A percentile compares a stretch with the other conserved stretches of the same genome.
These are phyloP conservation scores for Metschnikowia drakensbergensis DNA, from an alignment of 805 yeast genomes.

Conservation along the genomic window DNA sequence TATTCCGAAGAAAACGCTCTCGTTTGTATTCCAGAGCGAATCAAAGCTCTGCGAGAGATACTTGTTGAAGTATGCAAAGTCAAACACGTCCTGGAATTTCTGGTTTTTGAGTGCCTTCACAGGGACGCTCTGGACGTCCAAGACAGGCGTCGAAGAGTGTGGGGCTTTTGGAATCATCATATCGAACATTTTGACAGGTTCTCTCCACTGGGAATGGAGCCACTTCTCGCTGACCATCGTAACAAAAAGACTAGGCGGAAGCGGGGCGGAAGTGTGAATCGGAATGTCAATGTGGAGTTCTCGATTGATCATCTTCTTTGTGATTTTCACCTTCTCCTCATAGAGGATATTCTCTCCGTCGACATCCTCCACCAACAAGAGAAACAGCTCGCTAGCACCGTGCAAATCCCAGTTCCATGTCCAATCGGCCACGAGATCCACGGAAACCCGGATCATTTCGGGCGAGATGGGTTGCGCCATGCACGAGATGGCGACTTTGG, in stretches of 20 bases:
- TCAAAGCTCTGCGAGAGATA: conserved; percentile 72
- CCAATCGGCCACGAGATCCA: conserved; percentile 72
- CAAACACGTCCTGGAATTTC: conserved; percentile 46
- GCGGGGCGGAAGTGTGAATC: conserved; percentile 41
- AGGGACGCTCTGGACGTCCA: conserved; percentile 50
- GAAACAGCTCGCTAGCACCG: conserved; percentile 61
- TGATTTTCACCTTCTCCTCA: conserved; percentile 51
- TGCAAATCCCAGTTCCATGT: conserved; percentile 69
- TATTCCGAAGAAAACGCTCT: conserved; percentile 62
- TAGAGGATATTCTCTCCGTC: conserved; percentile 75
- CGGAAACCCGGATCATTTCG: conserved; percentile 57
- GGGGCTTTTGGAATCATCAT: conserved; percentile 59
- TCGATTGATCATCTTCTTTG: conserved; percentile 45
- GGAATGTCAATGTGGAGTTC: conserved; percentile 63
- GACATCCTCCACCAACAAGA: conserved; percentile 74
- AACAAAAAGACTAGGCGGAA: conserved; percentile 68
- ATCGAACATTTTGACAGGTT: conserved; percentile 54
- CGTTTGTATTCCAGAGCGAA: conserved; percentile 53
- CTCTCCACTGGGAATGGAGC: conserved; percentile 67
- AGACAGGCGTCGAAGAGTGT: conserved; percentile 56
- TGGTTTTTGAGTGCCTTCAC: conserved; percentile 44
- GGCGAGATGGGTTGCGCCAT: conserved; percentile 76
- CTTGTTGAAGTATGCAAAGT: conserved; percentile 57
- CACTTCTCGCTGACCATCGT: conserved; percentile 76
- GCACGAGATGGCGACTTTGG: conserved; percentile 57